Evolutionary conservation across 2,329 filamentous ascomycete genomes (phyloP).

Genomic region (Trichoderma aggressivum): DNA sequence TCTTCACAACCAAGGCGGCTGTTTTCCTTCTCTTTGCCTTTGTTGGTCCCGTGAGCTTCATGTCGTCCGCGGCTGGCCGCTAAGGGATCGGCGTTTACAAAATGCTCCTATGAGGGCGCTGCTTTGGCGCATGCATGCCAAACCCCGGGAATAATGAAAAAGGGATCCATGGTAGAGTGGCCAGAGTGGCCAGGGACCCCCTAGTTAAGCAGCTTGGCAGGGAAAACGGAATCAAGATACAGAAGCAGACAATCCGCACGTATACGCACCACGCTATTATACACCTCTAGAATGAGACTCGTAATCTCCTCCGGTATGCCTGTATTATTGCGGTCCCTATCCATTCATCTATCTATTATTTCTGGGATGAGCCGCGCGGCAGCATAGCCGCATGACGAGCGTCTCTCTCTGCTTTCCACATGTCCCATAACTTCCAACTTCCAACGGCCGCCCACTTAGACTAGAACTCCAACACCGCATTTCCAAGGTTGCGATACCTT

Average conservation of each 20-base stretch:
- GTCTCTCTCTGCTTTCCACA: background rate
- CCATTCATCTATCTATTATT: too few species aligned
- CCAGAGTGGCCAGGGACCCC: background rate
- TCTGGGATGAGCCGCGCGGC: background rate
- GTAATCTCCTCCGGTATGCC: background rate
- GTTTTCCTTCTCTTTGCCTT: background rate
- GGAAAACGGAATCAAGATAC: background rate
- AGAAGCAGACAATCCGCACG: background rate
- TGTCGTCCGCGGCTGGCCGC: background rate
- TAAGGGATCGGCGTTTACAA: background rate
- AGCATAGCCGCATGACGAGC: background rate
- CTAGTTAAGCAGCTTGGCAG: background rate
- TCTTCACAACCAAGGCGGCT: background rate
- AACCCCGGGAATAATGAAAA: background rate
- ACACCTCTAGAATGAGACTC: background rate
- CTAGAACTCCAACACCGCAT: background rate
- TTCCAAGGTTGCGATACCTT: background rate
- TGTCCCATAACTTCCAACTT: background rate
- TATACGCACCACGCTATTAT: background rate
- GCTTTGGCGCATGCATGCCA: background rate
- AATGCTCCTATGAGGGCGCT: slow-evolving; percentile 2
- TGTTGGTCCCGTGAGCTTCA: background rate
- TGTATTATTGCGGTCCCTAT: background rate
- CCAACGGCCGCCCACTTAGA: background rate
- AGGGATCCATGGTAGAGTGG: background rate